Conservation (phyloP, 768 basidiomycete genomes). For the Suillus fuscotomentosus region DNA sequence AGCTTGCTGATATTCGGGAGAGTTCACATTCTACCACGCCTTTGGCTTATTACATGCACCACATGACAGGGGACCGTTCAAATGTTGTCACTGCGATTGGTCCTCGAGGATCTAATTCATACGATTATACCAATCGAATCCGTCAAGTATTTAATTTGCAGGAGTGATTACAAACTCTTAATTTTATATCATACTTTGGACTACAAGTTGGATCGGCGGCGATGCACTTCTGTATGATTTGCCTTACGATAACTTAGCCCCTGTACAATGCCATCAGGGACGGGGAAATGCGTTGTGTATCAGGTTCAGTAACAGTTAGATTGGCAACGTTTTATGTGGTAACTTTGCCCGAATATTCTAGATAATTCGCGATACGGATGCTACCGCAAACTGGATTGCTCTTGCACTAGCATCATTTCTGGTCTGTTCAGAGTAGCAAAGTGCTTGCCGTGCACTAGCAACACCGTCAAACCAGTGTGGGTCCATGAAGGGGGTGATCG, state of each 20-base stretch:
- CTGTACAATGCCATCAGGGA: no score
- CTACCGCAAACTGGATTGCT: not conserved
- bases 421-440: no score
- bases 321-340: not conserved
- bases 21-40: conserved; percentile 7
- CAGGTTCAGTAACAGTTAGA: not conserved
- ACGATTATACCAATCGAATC: not conserved
- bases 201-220: no score
- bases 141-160: not conserved
- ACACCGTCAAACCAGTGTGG: not conserved
- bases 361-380: not conserved
- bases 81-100: not conserved
- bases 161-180: not conserved
- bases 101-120: not conserved
- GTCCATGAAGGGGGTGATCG: not conserved
- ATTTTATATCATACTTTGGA: not conserved
- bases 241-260: no score
- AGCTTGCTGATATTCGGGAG: conserved; percentile 21
- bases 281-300: no score
- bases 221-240: no score
- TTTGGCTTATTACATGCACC: not conserved
- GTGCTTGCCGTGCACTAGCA: not conserved
- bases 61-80: not conserved
- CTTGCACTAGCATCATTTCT: not conserved
- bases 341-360: not conserved